A percentile compares a stretch with the other conserved stretches of the same genome.
Evolutionary conservation across 1,284 basidiomycete species (phyloP).

Genomic region (Trichosporon coremiiforme): DNA sequence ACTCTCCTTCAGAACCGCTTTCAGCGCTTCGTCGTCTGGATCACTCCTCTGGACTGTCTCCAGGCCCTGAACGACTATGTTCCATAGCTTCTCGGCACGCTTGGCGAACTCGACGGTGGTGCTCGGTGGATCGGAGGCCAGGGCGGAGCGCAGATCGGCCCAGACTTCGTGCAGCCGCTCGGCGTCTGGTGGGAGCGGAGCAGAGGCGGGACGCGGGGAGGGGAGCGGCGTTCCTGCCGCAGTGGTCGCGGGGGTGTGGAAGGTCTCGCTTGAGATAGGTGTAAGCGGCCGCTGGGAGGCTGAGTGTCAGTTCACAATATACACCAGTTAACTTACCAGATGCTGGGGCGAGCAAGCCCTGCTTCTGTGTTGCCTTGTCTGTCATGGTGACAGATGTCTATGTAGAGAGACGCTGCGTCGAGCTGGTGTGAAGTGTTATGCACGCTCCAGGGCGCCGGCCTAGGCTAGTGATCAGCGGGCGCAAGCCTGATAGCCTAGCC

Average conservation of each 20-base stretch:
- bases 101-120: background rate
- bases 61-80: background rate
- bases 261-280: background rate
- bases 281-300: background rate
- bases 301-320: background rate
- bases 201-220: background rate
- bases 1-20: background rate
- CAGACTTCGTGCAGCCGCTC: background rate
- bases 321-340: background rate
- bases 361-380: background rate
- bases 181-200: background rate
- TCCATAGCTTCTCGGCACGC: background rate
- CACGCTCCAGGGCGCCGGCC: too few relatives aligned
- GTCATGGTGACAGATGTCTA: background rate
- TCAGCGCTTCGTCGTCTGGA: background rate
- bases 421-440: too few relatives aligned
- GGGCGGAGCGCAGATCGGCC: background rate
- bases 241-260: background rate
- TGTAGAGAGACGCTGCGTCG: too few relatives aligned
- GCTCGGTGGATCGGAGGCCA: background rate
- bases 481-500: background rate
- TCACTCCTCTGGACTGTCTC: background rate
- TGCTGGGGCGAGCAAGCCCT: background rate
- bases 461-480: background rate
- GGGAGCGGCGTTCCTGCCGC: background rate